Percentiles rank a stretch among this genome's conserved stretches.
phyloP scores from a whole-genome alignment of 1,284 basidiomycete species.

The Fomitopsis pinicola region DNA sequence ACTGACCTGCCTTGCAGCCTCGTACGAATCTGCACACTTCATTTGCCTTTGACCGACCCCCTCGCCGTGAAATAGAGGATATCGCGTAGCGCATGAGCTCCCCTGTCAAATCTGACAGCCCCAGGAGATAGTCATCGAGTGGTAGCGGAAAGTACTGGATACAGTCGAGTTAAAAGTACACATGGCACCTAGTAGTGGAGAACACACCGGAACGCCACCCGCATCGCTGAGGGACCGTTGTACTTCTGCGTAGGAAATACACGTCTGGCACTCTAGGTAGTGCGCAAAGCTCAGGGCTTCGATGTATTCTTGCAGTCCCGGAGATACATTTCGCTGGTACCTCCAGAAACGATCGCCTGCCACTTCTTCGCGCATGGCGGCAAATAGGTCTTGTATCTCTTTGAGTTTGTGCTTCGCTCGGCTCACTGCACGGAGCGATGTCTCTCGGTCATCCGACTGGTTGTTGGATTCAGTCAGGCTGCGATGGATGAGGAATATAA shows the following conservation, averaged over 20 bases:
- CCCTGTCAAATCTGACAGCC: conserved; percentile 91
- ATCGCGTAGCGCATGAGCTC: conserved; percentile 98
- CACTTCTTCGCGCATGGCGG: conserved; percentile 60
- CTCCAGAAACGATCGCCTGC: conserved; percentile 76
- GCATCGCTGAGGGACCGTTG: conserved; percentile 60
- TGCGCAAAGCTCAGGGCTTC: conserved; percentile 90
- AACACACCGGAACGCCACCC: conserved; percentile 55
- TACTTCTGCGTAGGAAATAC: conserved; percentile 72
- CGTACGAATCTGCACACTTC: conserved; percentile 78
- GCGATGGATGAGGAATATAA: conserved; percentile 92
- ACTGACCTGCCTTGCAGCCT: conserved; percentile 71
- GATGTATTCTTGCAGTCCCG: conserved; percentile 87
- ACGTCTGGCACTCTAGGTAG: conserved; percentile 70
- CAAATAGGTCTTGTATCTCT: conserved; percentile 69
- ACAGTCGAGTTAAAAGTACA: neutral
- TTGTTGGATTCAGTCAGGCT: conserved; percentile 48
- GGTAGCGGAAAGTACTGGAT: conserved; percentile 66
- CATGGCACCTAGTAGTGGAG: neutral
- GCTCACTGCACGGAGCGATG: conserved; percentile 41
- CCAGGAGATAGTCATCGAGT: conserved; percentile 84
- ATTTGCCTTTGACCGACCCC: conserved; percentile 66
- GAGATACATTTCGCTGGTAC: conserved; percentile 73
- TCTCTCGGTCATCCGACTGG: conserved; percentile 26
- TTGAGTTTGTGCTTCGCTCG: conserved; percentile 65
- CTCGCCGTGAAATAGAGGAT: conserved; percentile 64